These are phyloP conservation scores for Fraxinus sp. DNA, from an alignment of 305 asterid species.

Conservation along the genomic window DNA sequence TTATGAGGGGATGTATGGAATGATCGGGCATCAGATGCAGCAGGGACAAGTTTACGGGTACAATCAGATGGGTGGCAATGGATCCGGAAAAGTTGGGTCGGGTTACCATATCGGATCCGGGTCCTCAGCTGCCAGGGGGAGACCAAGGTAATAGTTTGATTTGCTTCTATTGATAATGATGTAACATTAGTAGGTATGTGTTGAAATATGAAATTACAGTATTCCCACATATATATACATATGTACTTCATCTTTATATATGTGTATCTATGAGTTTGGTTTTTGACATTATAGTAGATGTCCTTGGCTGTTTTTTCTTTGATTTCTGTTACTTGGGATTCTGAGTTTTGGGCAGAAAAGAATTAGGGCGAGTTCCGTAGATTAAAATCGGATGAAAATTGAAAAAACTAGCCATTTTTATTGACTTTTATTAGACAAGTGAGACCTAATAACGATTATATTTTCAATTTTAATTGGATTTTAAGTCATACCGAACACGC, in stretches of 20 bases:
- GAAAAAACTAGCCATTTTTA: no score
- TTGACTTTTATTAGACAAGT: no score
- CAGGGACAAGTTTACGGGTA: constrained; percentile 14
- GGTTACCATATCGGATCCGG: constrained; percentile 41
- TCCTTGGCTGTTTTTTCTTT: background rate
- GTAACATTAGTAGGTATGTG: background rate
- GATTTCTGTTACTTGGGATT: background rate
- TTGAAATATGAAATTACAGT: background rate
- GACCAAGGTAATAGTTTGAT: constrained; percentile 30
- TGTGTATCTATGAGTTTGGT: constrained; percentile 22
- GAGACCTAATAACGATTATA: no score
- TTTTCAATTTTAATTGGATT: no score
- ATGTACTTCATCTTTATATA: background rate
- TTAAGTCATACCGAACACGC: no score
- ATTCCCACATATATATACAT: background rate
- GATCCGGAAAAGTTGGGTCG: constrained; percentile 38
- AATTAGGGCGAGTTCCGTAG: background rate
- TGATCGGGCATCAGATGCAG: constrained; percentile 16
- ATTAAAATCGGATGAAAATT: no score
- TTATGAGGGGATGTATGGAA: constrained; percentile 49
- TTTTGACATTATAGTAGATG: constrained; percentile 5
- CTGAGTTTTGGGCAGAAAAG: background rate
- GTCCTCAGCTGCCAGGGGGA: constrained; percentile 32
- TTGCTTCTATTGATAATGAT: constrained; percentile 4
- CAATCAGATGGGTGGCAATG: constrained; percentile 31